A percentile compares a stretch with the other conserved stretches of the same genome.
Evolutionary conservation across 106 monocot species (phyloP).

Genomic region (Apostasia ramifera): DNA sequence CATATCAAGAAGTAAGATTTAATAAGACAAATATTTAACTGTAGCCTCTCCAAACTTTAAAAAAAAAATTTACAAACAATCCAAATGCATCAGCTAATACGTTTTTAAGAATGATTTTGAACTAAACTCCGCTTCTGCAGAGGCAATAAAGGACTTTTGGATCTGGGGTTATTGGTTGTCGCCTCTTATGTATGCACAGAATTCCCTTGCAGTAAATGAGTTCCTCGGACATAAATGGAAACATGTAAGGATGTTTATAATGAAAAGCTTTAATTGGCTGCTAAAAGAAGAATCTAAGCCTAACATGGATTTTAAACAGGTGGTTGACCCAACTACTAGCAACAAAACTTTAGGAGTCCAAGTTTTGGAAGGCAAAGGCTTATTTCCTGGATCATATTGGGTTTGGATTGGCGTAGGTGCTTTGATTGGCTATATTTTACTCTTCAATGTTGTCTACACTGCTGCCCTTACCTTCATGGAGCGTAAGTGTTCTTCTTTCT

Average conservation of each 20-base stretch:
- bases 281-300: neutral
- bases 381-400: constrained; percentile 23
- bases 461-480: constrained; percentile 18
- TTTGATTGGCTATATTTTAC: constrained; percentile 19
- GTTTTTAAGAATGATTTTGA: neutral
- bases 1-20: constrained; percentile 34
- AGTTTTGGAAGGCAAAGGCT: constrained; percentile 6
- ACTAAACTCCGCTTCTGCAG: constrained; percentile 15
- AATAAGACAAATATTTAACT: neutral
- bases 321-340: neutral
- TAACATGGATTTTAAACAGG: neutral
- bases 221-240: constrained; percentile 38
- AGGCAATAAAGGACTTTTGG: constrained; percentile 39
- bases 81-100: no score
- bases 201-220: constrained; percentile 42
- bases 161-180: constrained; percentile 61
- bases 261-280: neutral
- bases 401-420: constrained; percentile 29
- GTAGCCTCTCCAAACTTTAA: neutral
- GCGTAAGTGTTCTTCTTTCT: constrained; percentile 15
- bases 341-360: constrained; percentile 10
- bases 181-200: constrained; percentile 44
- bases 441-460: constrained; percentile 25
- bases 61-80: neutral
- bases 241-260: constrained; percentile 10